Evolutionary conservation across 768 basidiomycete genomes (phyloP), one percentile per base, ranked within the genome.

Genomic region (Ramaria sp.): DNA sequence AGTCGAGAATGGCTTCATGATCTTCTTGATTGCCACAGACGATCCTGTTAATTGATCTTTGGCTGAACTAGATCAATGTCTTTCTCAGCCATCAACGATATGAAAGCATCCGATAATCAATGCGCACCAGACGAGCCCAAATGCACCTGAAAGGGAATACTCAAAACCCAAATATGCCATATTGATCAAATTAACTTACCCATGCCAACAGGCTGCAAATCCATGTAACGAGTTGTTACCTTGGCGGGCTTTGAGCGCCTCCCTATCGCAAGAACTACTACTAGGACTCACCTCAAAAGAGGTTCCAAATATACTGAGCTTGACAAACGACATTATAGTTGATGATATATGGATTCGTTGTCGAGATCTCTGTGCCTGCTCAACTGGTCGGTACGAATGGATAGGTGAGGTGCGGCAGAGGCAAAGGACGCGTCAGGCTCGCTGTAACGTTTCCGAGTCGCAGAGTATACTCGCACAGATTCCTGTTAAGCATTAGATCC

Each of bases 1-100:
- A 5, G 96, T 97, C 66, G 87, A 89, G 73, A 99, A 99, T 6
- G 96, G 96, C 70, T 99, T 99, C 95, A 98, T 98, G 75, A 98
- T 99, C 82, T 98, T 98, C 81, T 99, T 99, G 75, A 99, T 94
- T 64, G 96, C 96, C 55, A 95, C 94, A 16, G 90, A 88, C 44
- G 91, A 81, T 39, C 82, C 87, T 8, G 92, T 95, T 52, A 98
- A 80, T 69, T 97, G 94, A 68, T 95, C 89, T 69, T 93, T 94
- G 32, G 91, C 87, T 16, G 92, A 94, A 64, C 93, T 95, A 61
- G 44, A 27, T 44, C 18, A 16, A 39, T 22, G 38, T 56, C 36
- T 38, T 32, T 10, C 41, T 48, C 39, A 36, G 45, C 12, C 49
- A 52, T 22, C 38, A 57, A 45, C 30, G 16, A 50, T 27, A 30